Evolutionary conservation across 1,284 basidiomycete genomes (phyloP).

Genomic region (Dichomitus squalens): DNA sequence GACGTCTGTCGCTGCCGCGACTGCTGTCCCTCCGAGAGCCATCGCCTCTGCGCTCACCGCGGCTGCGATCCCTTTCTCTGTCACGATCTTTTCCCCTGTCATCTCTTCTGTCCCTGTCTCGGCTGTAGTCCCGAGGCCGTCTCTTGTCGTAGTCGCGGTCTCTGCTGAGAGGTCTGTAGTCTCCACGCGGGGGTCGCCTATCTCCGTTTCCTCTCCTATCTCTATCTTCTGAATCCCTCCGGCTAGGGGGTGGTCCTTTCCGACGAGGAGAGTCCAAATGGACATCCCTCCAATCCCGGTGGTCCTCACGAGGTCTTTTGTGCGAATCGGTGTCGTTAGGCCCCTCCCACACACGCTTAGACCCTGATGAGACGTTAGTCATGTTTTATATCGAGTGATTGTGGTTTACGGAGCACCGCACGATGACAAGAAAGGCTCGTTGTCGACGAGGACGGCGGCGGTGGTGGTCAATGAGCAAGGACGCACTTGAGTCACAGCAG

Average conservation of each 20-base stretch:
- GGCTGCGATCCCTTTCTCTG: constrained; percentile 29
- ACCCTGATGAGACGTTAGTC: constrained; percentile 84
- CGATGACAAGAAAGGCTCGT: constrained; percentile 46
- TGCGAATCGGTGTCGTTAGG: constrained; percentile 45
- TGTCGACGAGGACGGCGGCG: constrained; percentile 18
- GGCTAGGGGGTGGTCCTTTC: constrained; percentile 36
- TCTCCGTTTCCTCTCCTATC: constrained; percentile 35
- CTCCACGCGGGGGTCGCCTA: constrained; percentile 34
- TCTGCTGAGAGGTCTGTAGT: constrained; percentile 35
- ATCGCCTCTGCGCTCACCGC: constrained; percentile 30
- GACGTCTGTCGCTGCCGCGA: constrained; percentile 19
- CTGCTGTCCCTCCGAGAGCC: constrained; percentile 20
- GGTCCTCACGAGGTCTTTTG: constrained; percentile 61
- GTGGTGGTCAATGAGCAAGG: constrained; percentile 16
- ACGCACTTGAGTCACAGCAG: constrained; percentile 9
- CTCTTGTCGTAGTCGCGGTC: constrained; percentile 34
- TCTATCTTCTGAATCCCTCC: constrained; percentile 35
- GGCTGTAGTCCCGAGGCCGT: constrained; percentile 40
- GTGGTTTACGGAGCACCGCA: constrained; percentile 79
- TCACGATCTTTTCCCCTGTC: constrained; percentile 40
- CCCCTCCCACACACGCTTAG: constrained; percentile 76
- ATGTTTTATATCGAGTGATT: constrained; percentile 57
- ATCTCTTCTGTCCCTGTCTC: constrained; percentile 35
- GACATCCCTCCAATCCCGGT: constrained; percentile 77
- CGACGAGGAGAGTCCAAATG: constrained; percentile 50